Evolutionary conservation across 1,284 basidiomycete genomes (phyloP).

Genomic region (Sphaerobolus stellatus): DNA sequence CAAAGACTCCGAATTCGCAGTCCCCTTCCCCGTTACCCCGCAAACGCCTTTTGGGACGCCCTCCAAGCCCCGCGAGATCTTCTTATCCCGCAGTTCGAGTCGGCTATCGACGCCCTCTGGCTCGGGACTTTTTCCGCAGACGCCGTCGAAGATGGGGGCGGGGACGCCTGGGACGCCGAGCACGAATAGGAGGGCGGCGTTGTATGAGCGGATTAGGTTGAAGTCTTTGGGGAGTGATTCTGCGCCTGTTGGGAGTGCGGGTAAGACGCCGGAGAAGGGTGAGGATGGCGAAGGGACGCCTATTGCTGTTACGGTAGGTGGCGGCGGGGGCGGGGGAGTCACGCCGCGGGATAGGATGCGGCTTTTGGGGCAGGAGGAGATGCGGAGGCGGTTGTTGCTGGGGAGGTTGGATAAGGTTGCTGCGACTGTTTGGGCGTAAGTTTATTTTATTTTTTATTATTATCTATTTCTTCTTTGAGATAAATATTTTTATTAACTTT

Average conservation of each 20-base stretch:
- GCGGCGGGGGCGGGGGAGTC: conserved; percentile 38
- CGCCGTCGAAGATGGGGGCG: neutral
- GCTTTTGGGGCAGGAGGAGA: conserved; percentile 71
- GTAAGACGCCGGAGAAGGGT: no score
- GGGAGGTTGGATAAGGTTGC: conserved; percentile 75
- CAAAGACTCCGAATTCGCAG: conserved; percentile 20
- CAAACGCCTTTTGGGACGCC: conserved; percentile 35
- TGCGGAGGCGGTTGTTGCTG: conserved; percentile 67
- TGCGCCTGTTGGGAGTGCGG: no score
- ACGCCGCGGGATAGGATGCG: conserved; percentile 65
- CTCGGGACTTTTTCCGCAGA: neutral
- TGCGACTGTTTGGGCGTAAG: conserved; percentile 85
- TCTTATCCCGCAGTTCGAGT: neutral
- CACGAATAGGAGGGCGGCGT: conserved; percentile 69
- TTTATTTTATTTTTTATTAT: conserved; percentile 15
- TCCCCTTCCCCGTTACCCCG: conserved; percentile 44
- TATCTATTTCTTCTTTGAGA: neutral
- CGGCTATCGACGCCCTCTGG: conserved; percentile 38
- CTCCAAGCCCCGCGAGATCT: no score
- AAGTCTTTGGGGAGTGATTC: conserved; percentile 60
- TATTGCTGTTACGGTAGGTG: neutral
- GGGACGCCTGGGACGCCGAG: conserved; percentile 49
- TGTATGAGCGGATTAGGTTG: conserved; percentile 75
- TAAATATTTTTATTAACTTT: no score
- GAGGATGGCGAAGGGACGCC: neutral